phyloP scores from a whole-genome alignment of 2,329 filamentous ascomycete species.

The Escovopsis sp. region DNA sequence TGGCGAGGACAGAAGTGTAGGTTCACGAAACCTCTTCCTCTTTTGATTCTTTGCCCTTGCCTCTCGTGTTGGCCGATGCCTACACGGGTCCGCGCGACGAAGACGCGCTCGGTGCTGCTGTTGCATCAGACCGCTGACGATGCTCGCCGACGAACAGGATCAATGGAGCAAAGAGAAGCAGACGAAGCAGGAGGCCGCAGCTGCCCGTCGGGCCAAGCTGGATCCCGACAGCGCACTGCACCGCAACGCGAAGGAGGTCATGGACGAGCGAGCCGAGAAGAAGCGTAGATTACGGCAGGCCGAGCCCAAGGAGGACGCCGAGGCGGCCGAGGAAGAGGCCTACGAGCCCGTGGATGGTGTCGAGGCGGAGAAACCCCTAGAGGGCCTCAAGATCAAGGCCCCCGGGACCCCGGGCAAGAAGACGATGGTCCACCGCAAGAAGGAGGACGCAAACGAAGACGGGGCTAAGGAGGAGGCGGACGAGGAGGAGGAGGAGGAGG shows the following conservation, averaged over 20 bases:
- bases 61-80: too few relatives aligned
- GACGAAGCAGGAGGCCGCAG: constrained; percentile 73
- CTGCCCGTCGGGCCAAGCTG: constrained; percentile 75
- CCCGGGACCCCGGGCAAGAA: constrained; percentile 40
- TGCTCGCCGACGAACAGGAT: constrained; percentile 37
- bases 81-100: too few relatives aligned
- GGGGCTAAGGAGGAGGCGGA: constrained; percentile 25
- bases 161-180: constrained; percentile 94
- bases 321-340: constrained; percentile 26
- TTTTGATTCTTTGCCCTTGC: neutral
- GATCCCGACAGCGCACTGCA: constrained; percentile 76
- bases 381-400: constrained; percentile 42
- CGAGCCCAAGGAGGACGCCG: constrained; percentile 29
- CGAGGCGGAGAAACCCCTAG: constrained; percentile 44
- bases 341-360: constrained; percentile 36
- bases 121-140: neutral
- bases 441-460: neutral
- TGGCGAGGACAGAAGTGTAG: constrained; percentile 68
- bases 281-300: constrained; percentile 67
- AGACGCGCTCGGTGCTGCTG: neutral
- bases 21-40: constrained; percentile 20
- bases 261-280: constrained; percentile 64
- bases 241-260: constrained; percentile 74
- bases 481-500: constrained; percentile 33
- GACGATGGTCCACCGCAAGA: constrained; percentile 16